Conservation (phyloP, 306 rosid genomes). For the Mimosa pudica region DNA sequence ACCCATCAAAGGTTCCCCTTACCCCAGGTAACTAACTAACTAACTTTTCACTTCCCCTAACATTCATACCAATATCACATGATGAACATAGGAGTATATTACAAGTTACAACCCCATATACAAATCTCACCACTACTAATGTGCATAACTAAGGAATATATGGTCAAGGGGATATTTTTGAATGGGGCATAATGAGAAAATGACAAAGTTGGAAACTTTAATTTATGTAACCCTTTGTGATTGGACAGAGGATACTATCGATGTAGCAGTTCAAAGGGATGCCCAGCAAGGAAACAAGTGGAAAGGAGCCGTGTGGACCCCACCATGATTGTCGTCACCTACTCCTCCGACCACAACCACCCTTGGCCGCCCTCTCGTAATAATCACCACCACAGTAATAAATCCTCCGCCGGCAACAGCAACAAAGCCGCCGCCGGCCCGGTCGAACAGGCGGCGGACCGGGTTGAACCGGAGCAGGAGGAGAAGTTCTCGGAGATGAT, state of each 20-base stretch:
- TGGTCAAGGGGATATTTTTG: no score
- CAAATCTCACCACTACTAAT: no score
- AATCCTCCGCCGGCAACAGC: not conserved
- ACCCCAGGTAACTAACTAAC: conserved; percentile 62
- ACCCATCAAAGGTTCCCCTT: conserved; percentile 98
- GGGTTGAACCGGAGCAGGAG: conserved; percentile 29
- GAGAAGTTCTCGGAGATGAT: conserved; percentile 51
- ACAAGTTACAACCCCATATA: no score
- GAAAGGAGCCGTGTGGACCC: conserved; percentile 88
- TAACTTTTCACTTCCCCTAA: not conserved
- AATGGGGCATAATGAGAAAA: not conserved
- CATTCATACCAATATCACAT: no score
- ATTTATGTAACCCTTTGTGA: not conserved
- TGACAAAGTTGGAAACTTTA: not conserved
- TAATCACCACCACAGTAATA: conserved; percentile 29
- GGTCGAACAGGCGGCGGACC: not conserved
- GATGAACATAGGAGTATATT: no score
- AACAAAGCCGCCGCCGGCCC: conserved; percentile 18
- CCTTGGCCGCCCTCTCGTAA: conserved; percentile 75
- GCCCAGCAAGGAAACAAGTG: conserved; percentile 96
- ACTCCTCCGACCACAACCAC: conserved; percentile 89
- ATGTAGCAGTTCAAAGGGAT: conserved; percentile 91
- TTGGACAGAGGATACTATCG: conserved; percentile 81
- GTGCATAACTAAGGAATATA: no score
- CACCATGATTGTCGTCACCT: conserved; percentile 79